Percentiles rank a stretch among this genome's conserved stretches.
Conservation (phyloP, 164 flowering plant species). For the Vitis rotundifolia region DNA sequence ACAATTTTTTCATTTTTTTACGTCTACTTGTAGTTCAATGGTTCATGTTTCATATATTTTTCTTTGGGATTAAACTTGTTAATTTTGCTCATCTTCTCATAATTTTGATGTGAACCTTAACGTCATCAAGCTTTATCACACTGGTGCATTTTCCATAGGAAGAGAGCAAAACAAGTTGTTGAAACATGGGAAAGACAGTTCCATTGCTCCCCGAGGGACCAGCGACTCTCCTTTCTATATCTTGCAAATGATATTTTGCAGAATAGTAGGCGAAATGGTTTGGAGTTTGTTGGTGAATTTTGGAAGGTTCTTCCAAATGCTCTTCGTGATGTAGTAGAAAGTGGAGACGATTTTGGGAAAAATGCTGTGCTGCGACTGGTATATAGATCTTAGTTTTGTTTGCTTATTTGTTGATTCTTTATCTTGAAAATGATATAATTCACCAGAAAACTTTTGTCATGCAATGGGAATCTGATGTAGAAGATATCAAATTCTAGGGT, state of each 20-base stretch:
- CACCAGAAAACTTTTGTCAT: too few species aligned
- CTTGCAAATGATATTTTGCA: constrained; percentile 97
- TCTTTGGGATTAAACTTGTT: too few species aligned
- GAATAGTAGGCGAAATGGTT: constrained; percentile 89
- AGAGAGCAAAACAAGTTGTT: constrained; percentile 88
- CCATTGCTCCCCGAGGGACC: constrained; percentile 79
- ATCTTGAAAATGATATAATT: too few species aligned
- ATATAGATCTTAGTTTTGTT: constrained; percentile 11
- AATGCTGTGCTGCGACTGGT: constrained; percentile 80
- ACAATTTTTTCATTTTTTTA: too few species aligned
- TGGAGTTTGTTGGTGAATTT: constrained; percentile 91
- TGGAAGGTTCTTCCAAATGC: constrained; percentile 98
- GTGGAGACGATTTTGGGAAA: constrained; percentile 75
- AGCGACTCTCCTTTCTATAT: constrained; percentile 78
- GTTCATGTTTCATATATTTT: too few species aligned
- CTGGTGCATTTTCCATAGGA: constrained; percentile 96
- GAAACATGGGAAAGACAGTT: constrained; percentile 92
- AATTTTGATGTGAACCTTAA: constrained; percentile 40
- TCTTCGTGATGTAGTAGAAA: constrained; percentile 74
- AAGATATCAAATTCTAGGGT: too few species aligned
- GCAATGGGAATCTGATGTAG: too few species aligned
- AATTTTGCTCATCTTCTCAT: too few species aligned
- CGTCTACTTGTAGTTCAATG: too few species aligned
- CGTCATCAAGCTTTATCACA: constrained; percentile 74
- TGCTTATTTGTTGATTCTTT: not conserved